These are phyloP conservation scores for Botrytis porri DNA, from an alignment of 2,329 filamentous ascomycete species.

Conservation along the genomic window DNA sequence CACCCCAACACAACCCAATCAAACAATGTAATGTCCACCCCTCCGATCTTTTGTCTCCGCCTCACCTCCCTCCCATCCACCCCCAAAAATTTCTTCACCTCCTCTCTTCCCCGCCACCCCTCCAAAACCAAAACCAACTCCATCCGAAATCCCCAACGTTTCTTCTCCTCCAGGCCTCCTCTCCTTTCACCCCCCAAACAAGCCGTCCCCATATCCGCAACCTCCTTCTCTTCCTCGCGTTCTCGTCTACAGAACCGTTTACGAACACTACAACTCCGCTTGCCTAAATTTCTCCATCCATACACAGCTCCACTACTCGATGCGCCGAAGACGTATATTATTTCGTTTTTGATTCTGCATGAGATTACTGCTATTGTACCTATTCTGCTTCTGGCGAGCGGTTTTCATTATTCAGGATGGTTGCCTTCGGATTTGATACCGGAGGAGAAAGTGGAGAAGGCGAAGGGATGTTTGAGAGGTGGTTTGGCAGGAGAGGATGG, in stretches of 20 bases:
- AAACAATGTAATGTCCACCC: constrained; percentile 2
- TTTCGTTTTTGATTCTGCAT: constrained; percentile 85
- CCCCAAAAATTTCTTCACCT: background rate
- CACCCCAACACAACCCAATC: background rate
- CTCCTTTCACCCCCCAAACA: background rate
- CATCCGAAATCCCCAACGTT: background rate
- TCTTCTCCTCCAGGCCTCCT: background rate
- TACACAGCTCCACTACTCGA: constrained; percentile 68
- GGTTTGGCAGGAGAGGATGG: constrained; percentile 78
- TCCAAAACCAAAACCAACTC: background rate
- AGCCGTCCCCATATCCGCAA: background rate
- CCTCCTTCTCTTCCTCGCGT: background rate
- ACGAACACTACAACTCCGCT: constrained; percentile 20
- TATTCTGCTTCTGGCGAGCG: constrained; percentile 66
- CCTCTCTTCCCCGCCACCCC: background rate
- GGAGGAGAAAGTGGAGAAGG: constrained; percentile 24
- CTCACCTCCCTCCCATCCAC: background rate
- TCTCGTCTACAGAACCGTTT: background rate
- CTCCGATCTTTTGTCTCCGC: background rate
- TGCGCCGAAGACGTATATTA: constrained; percentile 78
- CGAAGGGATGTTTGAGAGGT: constrained; percentile 71
- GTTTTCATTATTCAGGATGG: constrained; percentile 79
- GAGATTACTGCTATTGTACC: constrained; percentile 87
- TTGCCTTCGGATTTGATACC: constrained; percentile 49
- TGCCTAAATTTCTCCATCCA: constrained; percentile 62